These are phyloP conservation scores for Dactylellina cionopaga DNA, from an alignment of 2,329 filamentous ascomycete genomes.

Conservation along the genomic window DNA sequence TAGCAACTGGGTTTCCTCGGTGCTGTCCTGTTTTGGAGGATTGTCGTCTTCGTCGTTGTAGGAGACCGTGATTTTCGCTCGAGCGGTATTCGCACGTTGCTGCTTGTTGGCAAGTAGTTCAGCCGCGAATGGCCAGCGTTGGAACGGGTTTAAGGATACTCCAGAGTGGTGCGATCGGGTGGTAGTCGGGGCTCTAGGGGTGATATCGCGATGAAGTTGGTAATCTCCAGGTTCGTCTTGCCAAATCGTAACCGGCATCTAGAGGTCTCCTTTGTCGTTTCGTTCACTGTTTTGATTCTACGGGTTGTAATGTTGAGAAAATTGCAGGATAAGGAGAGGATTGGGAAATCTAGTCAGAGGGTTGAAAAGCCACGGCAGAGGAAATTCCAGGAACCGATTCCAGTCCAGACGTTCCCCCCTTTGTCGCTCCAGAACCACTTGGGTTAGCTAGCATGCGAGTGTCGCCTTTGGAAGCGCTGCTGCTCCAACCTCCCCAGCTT, in stretches of 20 bases:
- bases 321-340: slow-evolving; percentile 8
- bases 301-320: slow-evolving; percentile 14
- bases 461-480: slow-evolving; percentile 5
- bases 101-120: slow-evolving; percentile 38
- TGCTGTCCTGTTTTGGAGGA: slow-evolving; percentile 10
- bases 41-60: slow-evolving; percentile 47
- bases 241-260: slow-evolving; percentile 51
- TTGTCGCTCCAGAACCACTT: slow-evolving; percentile 18
- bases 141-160: slow-evolving; percentile 48
- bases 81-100: slow-evolving; percentile 28
- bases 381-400: slow-evolving; percentile 46
- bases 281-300: background rate
- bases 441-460: slow-evolving; percentile 33
- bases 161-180: slow-evolving; percentile 45
- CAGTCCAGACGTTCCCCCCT: slow-evolving; percentile 14
- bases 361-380: slow-evolving; percentile 7
- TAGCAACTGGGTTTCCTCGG: slow-evolving; percentile 34
- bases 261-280: slow-evolving; percentile 24
- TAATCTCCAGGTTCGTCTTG: slow-evolving; percentile 43
- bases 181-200: slow-evolving; percentile 33
- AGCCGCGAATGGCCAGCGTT: slow-evolving; percentile 45
- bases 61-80: slow-evolving; percentile 42
- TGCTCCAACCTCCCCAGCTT: slow-evolving; percentile 37
- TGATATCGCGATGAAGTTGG: slow-evolving; percentile 45
- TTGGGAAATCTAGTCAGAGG: too few species aligned